Percentiles rank a stretch among this genome's conserved stretches.
phyloP scores from a whole-genome alignment of 1,139 yeast species.

The Groenewaldozyma auringiensis region DNA sequence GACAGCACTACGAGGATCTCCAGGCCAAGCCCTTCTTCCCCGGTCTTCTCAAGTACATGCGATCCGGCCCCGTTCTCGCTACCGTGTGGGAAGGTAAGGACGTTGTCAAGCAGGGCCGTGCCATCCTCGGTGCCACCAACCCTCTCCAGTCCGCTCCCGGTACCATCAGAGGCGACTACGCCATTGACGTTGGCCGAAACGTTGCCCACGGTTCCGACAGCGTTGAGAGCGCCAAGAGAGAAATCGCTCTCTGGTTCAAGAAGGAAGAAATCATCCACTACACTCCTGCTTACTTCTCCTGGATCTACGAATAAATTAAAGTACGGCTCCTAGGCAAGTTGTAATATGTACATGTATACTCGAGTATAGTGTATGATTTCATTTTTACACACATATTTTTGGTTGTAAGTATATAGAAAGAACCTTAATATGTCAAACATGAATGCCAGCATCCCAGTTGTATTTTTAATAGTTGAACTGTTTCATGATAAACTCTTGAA shows the following conservation, averaged over 20 bases:
- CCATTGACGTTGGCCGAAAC: constrained; percentile 94
- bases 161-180: constrained; percentile 94
- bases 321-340: too few species aligned
- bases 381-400: too few species aligned
- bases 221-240: constrained; percentile 95
- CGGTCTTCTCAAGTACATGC: constrained; percentile 85
- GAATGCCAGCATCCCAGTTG: too few species aligned
- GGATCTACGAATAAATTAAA: constrained; percentile 87
- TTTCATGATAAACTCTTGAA: too few species aligned
- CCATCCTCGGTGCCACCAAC: constrained; percentile 97
- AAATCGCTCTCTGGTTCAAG: constrained; percentile 97
- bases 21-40: constrained; percentile 98
- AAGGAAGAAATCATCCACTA: constrained; percentile 90
- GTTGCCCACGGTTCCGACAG: constrained; percentile 99
- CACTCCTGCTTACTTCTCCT: constrained; percentile 74
- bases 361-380: too few species aligned
- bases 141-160: constrained; percentile 97
- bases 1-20: constrained; percentile 93
- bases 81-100: constrained; percentile 99
- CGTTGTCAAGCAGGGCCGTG: constrained; percentile 98
- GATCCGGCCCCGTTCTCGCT: constrained; percentile 97
- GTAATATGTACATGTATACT: too few species aligned
- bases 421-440: too few species aligned
- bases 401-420: too few species aligned
- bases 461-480: too few species aligned